Percentiles rank a stretch among this genome's conserved stretches.
Evolutionary conservation across 2,329 filamentous ascomycete genomes (phyloP).

Genomic region (Ophiocordyceps camponoti-floridani): DNA sequence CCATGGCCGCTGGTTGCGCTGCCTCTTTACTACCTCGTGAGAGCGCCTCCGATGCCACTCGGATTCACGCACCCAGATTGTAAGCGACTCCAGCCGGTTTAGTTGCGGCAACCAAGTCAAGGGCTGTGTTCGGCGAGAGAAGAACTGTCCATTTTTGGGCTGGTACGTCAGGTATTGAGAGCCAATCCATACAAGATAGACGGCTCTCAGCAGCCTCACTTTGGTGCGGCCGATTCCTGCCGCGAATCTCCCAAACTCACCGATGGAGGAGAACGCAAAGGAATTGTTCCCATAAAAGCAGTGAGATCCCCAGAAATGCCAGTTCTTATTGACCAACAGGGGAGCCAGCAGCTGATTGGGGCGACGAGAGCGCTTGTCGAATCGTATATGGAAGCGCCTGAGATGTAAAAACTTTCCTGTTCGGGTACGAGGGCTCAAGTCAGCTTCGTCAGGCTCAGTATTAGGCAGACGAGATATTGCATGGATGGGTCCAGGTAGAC

Average conservation of each 20-base stretch:
- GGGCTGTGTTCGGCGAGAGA: neutral
- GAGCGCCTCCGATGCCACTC: neutral
- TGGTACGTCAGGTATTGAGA: neutral
- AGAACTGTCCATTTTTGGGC: neutral
- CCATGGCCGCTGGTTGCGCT: too few species aligned
- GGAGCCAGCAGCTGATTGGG: constrained; percentile 1
- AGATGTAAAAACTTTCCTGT: neutral
- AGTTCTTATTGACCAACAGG: neutral
- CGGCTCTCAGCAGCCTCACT: neutral
- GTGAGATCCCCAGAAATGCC: neutral
- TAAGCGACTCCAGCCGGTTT: neutral
- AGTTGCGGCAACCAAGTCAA: neutral
- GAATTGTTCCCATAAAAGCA: neutral
- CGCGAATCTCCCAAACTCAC: neutral
- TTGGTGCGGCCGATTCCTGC: neutral
- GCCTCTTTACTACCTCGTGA: too few species aligned
- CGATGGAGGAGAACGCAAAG: neutral
- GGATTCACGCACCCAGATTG: neutral
- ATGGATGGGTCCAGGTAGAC: neutral
- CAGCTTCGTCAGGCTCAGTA: neutral
- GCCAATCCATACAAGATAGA: neutral
- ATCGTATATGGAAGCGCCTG: neutral
- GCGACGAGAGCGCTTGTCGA: neutral
- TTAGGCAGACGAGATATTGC: neutral
- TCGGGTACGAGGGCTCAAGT: neutral